Base-by-base conservation (phyloP, 164 flowering plant genomes). In the Dillenia turbinata region DNA sequence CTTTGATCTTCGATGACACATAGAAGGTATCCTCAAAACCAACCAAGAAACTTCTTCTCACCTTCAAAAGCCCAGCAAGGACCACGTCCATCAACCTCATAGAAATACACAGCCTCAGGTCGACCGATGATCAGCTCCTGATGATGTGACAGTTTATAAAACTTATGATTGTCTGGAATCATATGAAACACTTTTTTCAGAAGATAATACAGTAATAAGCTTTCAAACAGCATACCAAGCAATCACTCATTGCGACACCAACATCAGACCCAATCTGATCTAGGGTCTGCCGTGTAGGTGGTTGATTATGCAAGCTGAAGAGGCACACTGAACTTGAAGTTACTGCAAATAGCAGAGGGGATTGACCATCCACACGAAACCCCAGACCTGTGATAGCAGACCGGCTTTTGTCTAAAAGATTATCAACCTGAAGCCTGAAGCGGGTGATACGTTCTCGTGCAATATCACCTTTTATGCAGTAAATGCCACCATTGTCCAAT, bases 1-100 rank as follows among this genome's bases (percentile, higher is more conserved):
- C 88, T 85, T 74, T 83, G 96, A 72, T 92, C 97, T 54, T 85
- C 81, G 76, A 85, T 80, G 60, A 95, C 94, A 78, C 94, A 86
- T 66, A 95, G 73, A 45, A 95, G 87, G 69, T 95, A 95, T 10
- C 99, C 97, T 67, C 99, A 92, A 68, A 90, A 95, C 99, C 99
- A 95, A 17, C 99, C 97, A 40, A 92, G 61, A 61, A 95, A 81
- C 61, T 83, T 90, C 70, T 92, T 95, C 79, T 92, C 96, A 57
- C 97, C 99, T 64, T 95, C 97, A 80, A 95, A 92, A 48, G 99
- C 97, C 96, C 94, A 92, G 69, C 97, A 95, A 52, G 99, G 97
- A 68, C 97, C 99, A 52, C 99, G 96, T 7, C 99, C 99, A 83
- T 90, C 97, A 71, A 82, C 87, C 77, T 95, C 97, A 66, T 92